A percentile compares a stretch with the other conserved stretches of the same genome.
These are phyloP conservation scores for Fusarium xylarioides DNA, from an alignment of 2,329 filamentous ascomycete species.

Conservation along the genomic window DNA sequence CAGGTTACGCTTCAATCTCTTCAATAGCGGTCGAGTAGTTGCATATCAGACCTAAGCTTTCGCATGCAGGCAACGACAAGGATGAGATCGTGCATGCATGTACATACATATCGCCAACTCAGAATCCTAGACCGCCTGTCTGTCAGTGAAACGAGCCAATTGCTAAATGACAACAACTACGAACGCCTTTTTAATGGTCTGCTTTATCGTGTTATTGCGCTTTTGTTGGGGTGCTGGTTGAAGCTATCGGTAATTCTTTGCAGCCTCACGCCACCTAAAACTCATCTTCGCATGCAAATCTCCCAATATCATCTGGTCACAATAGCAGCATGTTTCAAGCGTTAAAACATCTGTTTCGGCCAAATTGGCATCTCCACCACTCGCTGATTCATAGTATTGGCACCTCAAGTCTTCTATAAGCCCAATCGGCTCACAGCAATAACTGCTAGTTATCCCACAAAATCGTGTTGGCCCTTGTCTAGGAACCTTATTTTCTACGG, in stretches of 20 bases:
- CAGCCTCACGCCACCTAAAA: not conserved
- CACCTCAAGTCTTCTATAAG: not conserved
- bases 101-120: conserved; percentile 41
- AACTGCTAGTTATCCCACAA: not conserved
- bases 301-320: not conserved
- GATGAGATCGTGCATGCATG: conserved; percentile 37
- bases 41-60: conserved; percentile 12
- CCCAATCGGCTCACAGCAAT: not conserved
- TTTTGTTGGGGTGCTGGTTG: conserved; percentile 17
- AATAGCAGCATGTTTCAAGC: not conserved
- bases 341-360: not conserved
- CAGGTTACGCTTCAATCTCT: not conserved
- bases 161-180: conserved; percentile 24
- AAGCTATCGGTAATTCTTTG: not conserved
- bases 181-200: conserved; percentile 5
- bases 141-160: conserved; percentile 25
- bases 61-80: conserved; percentile 25
- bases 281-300: not conserved
- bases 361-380: not conserved
- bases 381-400: not conserved
- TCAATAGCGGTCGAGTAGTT: conserved; percentile 8
- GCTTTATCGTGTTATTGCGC: conserved; percentile 17
- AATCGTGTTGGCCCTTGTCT: not conserved
- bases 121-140: conserved; percentile 42
- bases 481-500: not conserved